These are phyloP conservation scores for Coccomyxa sp. DNA, from an alignment of 139 green algal species.

Conservation along the genomic window DNA sequence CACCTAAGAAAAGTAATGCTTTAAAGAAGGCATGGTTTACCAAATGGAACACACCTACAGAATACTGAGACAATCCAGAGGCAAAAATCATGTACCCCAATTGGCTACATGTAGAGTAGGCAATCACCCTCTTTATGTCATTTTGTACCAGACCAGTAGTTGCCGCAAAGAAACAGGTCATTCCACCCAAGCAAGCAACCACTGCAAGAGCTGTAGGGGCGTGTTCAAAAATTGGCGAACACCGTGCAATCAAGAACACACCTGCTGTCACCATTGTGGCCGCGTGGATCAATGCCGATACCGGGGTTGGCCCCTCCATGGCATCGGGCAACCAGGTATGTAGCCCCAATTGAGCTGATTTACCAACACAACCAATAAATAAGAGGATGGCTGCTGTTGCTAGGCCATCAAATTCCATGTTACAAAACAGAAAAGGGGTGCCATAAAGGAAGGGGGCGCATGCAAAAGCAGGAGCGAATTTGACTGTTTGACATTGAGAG, in stretches of 20 bases:
- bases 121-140: constrained; percentile 70
- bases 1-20: constrained; percentile 55
- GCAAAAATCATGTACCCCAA: constrained; percentile 66
- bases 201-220: constrained; percentile 37
- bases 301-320: constrained; percentile 71
- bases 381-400: constrained; percentile 46
- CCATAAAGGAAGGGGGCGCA: constrained; percentile 22
- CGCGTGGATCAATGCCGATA: constrained; percentile 67
- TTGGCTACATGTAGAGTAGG: constrained; percentile 67
- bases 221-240: constrained; percentile 60
- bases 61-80: constrained; percentile 49
- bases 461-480: constrained; percentile 45
- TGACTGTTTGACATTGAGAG: constrained; percentile 37
- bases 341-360: constrained; percentile 65
- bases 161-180: constrained; percentile 65
- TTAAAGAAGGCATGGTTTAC: constrained; percentile 70
- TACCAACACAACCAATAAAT: constrained; percentile 60
- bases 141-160: constrained; percentile 60
- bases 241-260: constrained; percentile 62
- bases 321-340: constrained; percentile 68
- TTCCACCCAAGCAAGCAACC: constrained; percentile 52
- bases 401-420: constrained; percentile 30
- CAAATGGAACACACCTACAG: constrained; percentile 50
- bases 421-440: constrained; percentile 35
- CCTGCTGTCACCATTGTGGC: constrained; percentile 69